Percentiles rank a stretch among this genome's conserved stretches.
Conservation (phyloP, 2,329 filamentous ascomycete genomes). For the Amauroascus niger region DNA sequence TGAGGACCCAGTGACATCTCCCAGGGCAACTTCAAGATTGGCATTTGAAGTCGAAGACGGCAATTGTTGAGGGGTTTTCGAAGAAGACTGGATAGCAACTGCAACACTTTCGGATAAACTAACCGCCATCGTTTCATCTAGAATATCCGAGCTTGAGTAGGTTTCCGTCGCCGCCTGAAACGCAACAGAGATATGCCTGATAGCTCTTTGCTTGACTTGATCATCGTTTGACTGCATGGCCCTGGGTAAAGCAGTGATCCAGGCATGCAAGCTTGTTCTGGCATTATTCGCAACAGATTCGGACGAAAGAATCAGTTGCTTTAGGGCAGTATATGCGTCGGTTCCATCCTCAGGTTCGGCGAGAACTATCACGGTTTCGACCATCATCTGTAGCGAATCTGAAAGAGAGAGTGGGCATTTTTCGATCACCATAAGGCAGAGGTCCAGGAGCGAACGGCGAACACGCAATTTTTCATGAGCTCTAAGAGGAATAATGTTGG, state of each 20-base stretch:
- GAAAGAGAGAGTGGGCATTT: conserved; percentile 65
- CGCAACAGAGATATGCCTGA: conserved; percentile 67
- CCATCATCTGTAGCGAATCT: conserved; percentile 59
- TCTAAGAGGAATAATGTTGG: conserved; percentile 65
- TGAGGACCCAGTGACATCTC: conserved; percentile 18
- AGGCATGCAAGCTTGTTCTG: conserved; percentile 64
- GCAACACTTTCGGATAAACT: conserved; percentile 66
- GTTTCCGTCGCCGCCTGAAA: conserved; percentile 56
- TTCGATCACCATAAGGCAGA: conserved; percentile 68
- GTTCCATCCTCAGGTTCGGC: conserved; percentile 42
- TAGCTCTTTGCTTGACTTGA: conserved; percentile 58
- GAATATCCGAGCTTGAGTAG: conserved; percentile 53
- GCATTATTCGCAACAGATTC: conserved; percentile 51
- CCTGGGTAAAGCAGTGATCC: conserved; percentile 70
- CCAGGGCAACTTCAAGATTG: conserved; percentile 23
- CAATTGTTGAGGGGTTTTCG: conserved; percentile 26
- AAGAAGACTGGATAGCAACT: conserved; percentile 35
- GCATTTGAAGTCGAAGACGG: conserved; percentile 17
- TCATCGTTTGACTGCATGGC: conserved; percentile 80
- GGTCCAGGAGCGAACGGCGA: conserved; percentile 52
- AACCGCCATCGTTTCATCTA: conserved; percentile 57
- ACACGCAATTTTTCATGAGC: conserved; percentile 61
- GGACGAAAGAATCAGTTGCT: conserved; percentile 54
- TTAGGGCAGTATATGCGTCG: conserved; percentile 39
- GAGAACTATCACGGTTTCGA: conserved; percentile 72